Base-by-base conservation (phyloP, 208 protist genomes). In the Sergeia podlipaevii region DNA sequence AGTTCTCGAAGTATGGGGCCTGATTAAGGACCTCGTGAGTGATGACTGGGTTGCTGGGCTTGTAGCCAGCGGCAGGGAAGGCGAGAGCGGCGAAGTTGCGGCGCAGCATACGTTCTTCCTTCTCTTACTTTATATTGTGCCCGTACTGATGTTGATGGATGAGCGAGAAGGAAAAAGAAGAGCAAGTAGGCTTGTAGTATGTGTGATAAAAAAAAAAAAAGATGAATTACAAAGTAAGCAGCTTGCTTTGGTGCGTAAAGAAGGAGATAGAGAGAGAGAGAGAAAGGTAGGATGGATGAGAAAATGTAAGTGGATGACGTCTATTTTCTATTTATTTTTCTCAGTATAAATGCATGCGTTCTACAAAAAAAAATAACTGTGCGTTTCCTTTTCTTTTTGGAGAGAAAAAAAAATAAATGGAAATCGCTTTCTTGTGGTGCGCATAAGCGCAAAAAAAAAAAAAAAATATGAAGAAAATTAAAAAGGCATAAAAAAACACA, bases 11-110 rank as follows among this genome's bases (percentile, higher is more conserved):
- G 34, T 33, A 64, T 8, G 58, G 58, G 24, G 50, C 47, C 38
- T 64, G 58, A 30, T 64, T 64, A 20, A 49, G 8, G 15, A 64
- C 58, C 29, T 64, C 47, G 38, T 64, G 58, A 6, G 58, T 64
- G 18, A 49, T 13, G 27, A 48, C 29, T 15, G 42, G 29, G 42
- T 15, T 41, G n/a, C 18, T 13, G 39, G 10, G 6, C 27, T 4
- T 21, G 7, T 39, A 18, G 37, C 28, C 42, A 21, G 43, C 18
- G 42, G 54, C 39, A 32, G 54, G 54, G 42, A 47, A 65, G 48
- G 34, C 33, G 46, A 26, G 30, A 7, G 8, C 18, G 5, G 33
- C 4, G 30, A n/a, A 29, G 44, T 11, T 34, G 28, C 15, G 32
- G 18, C 46, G 46, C 37, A 51, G 42, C 36, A 51, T 51, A 17